A percentile compares a stretch with the other conserved stretches of the same genome.
Evolutionary conservation across 306 rosid species (phyloP).

Genomic region (Gynostemma pentaphyllum): DNA sequence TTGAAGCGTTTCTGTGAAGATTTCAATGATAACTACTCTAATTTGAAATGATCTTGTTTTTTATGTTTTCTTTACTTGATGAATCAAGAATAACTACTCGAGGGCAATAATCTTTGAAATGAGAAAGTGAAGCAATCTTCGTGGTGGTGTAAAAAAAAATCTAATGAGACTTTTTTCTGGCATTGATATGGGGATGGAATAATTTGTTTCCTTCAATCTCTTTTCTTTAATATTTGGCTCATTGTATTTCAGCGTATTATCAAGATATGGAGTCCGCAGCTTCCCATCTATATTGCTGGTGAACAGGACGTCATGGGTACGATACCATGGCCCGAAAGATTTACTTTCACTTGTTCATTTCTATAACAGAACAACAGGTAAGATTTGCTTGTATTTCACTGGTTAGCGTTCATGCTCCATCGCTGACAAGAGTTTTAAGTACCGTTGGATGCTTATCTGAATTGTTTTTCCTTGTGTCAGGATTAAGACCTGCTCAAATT

Average conservation of each 20-base stretch:
- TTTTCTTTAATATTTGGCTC: neutral
- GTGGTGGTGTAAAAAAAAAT: neutral
- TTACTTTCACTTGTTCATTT: constrained; percentile 33
- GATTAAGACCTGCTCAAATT: constrained; percentile 31
- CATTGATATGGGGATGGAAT: neutral
- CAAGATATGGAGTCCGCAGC: constrained; percentile 64
- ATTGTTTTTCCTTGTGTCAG: constrained; percentile 21
- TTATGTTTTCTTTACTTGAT: neutral
- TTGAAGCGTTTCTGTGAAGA: neutral
- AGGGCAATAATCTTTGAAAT: neutral
- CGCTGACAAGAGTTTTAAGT: neutral
- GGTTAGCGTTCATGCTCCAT: neutral
- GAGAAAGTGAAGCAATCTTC: neutral
- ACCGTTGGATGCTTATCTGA: neutral
- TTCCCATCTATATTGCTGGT: constrained; percentile 58
- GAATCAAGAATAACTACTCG: neutral
- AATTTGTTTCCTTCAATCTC: neutral
- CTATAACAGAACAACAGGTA: constrained; percentile 56
- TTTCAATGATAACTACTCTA: neutral
- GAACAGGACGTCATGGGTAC: constrained; percentile 47
- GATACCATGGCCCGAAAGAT: constrained; percentile 45
- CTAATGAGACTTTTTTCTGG: neutral
- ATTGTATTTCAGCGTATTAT: constrained; percentile 39
- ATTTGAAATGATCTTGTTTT: neutral
- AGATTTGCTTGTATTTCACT: constrained; percentile 3